Conservation (phyloP, 2,329 filamentous ascomycete species). For the Akanthomyces dipterigenus region DNA sequence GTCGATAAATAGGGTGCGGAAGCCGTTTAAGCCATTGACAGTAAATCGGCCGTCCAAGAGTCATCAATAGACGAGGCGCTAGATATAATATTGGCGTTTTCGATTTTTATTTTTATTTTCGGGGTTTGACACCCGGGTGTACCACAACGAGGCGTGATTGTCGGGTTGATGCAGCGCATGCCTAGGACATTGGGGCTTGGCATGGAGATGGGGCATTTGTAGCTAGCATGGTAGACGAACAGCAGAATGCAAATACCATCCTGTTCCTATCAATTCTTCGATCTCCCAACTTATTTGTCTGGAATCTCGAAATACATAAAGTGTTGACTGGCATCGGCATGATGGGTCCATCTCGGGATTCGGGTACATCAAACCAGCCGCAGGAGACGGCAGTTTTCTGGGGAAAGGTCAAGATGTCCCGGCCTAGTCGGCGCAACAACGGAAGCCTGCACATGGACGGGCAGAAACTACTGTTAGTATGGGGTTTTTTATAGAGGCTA, state of each 20-base stretch:
- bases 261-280: no score
- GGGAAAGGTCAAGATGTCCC: background rate
- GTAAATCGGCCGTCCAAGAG: conserved; percentile 35
- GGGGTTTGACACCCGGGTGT: background rate
- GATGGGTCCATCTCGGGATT: background rate
- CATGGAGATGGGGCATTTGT: no score
- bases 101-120: background rate
- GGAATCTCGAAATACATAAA: no score
- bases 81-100: no score
- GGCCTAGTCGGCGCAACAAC: background rate
- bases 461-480: background rate
- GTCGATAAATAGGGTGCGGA: conserved; percentile 43
- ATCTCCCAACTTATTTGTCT: no score
- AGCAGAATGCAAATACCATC: no score
- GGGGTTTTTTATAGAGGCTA: background rate
- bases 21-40: conserved; percentile 52
- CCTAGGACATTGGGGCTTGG: no score
- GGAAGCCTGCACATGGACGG: background rate
- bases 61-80: background rate
- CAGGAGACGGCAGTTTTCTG: background rate
- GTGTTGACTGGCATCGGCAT: no score
- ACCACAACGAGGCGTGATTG: no score
- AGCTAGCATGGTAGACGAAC: no score
- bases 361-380: background rate
- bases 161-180: no score